Percentiles rank a stretch among this genome's conserved stretches.
phyloP scores from a whole-genome alignment of 257 asterid species.

The Eucommia ulmoides region DNA sequence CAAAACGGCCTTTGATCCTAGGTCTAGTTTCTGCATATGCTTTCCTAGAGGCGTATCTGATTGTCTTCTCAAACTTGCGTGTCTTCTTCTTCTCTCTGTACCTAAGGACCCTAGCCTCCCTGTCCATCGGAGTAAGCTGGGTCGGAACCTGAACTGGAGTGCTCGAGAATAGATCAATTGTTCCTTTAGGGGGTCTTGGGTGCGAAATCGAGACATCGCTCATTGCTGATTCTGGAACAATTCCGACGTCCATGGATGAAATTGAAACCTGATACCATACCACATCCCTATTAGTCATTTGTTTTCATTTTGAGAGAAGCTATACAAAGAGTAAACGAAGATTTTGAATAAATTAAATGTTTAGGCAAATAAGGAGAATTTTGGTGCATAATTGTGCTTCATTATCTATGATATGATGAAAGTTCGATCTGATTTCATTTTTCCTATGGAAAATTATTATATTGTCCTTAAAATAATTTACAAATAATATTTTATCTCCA shows the following conservation, averaged over 20 bases:
- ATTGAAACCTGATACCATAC: slow-evolving; percentile 37
- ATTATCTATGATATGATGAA: too few relatives aligned
- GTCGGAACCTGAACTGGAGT: slow-evolving; percentile 28
- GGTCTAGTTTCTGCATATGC: slow-evolving; percentile 89
- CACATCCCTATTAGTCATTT: too few relatives aligned
- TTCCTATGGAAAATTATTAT: too few relatives aligned
- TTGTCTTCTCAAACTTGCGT: slow-evolving; percentile 72
- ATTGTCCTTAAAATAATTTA: too few relatives aligned
- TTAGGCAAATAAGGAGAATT: too few relatives aligned
- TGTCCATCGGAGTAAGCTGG: slow-evolving; percentile 49
- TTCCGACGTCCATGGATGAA: slow-evolving; percentile 47
- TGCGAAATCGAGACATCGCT: slow-evolving; percentile 40
- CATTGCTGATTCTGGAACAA: slow-evolving; percentile 47
- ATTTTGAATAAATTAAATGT: too few relatives aligned
- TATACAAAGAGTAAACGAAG: too few relatives aligned
- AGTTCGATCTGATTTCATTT: too few relatives aligned
- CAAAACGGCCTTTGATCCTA: slow-evolving; percentile 76
- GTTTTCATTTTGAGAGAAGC: too few relatives aligned
- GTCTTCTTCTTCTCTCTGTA: slow-evolving; percentile 81
- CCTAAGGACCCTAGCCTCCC: slow-evolving; percentile 72
- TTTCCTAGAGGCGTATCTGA: slow-evolving; percentile 75
- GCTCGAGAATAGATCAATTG: slow-evolving; percentile 46
- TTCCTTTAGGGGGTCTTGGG: slow-evolving; percentile 43
- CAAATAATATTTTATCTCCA: too few relatives aligned
- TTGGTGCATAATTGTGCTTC: too few relatives aligned